These are phyloP conservation scores for Colletotrichum sansevieriae DNA, from an alignment of 2,329 filamentous ascomycete species.

Conservation along the genomic window DNA sequence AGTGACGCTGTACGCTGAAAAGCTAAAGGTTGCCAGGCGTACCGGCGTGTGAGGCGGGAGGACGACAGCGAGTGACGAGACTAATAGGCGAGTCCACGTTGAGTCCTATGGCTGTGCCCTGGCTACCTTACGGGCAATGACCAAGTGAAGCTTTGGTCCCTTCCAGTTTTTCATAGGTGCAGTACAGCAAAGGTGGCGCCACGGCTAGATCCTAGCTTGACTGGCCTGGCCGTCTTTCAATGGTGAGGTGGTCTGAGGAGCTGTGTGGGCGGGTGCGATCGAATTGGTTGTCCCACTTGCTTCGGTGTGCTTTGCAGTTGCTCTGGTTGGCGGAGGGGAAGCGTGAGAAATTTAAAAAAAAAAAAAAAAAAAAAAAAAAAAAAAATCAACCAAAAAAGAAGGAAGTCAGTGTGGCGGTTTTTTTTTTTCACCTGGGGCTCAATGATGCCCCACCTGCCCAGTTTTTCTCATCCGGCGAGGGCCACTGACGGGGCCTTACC, in stretches of 20 bases:
- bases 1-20: too few relatives aligned
- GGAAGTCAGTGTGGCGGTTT: constrained; percentile 39
- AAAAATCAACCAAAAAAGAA: constrained; percentile 7
- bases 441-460: constrained; percentile 44
- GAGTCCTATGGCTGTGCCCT: background rate
- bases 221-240: background rate
- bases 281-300: constrained; percentile 1
- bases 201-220: background rate
- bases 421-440: constrained; percentile 41
- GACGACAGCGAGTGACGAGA: background rate
- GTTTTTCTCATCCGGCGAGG: constrained; percentile 39
- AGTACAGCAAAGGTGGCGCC: constrained; percentile 22
- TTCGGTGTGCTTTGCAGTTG: constrained; percentile 15
- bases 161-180: background rate
- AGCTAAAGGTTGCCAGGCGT: too few relatives aligned
- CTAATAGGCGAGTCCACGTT: background rate
- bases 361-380: constrained; percentile 2
- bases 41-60: too few relatives aligned
- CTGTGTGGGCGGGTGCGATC: constrained; percentile 9
- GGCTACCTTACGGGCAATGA: background rate
- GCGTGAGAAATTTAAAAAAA: constrained; percentile 2
- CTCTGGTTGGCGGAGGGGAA: background rate
- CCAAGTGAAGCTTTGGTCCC: background rate
- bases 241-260: background rate
- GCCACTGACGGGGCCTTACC: constrained; percentile 15